Percentiles rank a stretch among this genome's conserved stretches.
These are phyloP conservation scores for Erythrophleum fordii DNA, from an alignment of 306 rosid genomes.

Conservation along the genomic window DNA sequence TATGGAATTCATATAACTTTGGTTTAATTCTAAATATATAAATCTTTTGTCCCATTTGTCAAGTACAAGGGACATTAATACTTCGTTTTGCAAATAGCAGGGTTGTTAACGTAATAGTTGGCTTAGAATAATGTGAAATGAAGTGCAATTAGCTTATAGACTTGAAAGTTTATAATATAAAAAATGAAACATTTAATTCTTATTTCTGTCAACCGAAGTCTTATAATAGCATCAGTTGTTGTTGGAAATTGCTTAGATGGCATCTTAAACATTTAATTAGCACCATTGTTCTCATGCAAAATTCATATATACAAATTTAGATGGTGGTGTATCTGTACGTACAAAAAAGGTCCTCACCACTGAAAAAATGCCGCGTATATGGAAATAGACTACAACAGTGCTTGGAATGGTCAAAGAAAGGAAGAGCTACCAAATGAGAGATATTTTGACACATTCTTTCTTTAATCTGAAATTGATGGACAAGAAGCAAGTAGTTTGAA, in stretches of 20 bases:
- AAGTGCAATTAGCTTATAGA: not conserved
- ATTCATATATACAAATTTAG: not conserved
- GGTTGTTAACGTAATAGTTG: not conserved
- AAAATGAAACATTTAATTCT: not conserved
- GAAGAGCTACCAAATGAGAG: not conserved
- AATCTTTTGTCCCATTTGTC: slow-evolving; percentile 4
- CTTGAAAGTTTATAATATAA: not conserved
- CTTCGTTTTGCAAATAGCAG: slow-evolving; percentile 6
- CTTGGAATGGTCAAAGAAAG: slow-evolving; percentile 21
- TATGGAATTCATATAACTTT: slow-evolving; percentile 5
- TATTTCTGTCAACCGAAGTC: not conserved
- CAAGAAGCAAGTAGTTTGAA: not conserved
- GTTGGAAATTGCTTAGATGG: not conserved
- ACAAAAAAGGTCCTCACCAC: not conserved
- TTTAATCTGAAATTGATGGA: slow-evolving; percentile 10
- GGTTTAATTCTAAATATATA: not conserved
- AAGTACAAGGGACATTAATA: not conserved
- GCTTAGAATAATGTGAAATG: not conserved
- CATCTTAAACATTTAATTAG: not conserved
- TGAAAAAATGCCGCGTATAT: slow-evolving; percentile 15
- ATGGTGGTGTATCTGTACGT: not conserved
- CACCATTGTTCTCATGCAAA: not conserved
- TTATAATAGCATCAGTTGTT: slow-evolving; percentile 3
- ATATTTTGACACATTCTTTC: slow-evolving; percentile 3
- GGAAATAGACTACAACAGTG: not conserved